These are phyloP conservation scores for Colletotrichum sansevieriae DNA, from an alignment of 2,329 filamentous ascomycete species.

Conservation along the genomic window DNA sequence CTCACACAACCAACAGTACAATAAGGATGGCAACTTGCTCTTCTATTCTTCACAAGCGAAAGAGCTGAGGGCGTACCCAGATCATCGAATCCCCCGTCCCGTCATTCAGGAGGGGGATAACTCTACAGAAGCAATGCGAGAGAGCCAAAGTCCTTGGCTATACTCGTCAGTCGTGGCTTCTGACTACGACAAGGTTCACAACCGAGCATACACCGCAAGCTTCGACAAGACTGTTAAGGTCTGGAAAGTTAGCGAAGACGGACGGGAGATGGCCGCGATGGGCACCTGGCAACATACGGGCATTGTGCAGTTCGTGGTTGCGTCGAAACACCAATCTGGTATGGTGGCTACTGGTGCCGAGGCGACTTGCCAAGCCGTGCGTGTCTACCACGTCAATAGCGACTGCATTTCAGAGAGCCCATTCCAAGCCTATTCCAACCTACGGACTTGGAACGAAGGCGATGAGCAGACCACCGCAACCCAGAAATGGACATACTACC, in stretches of 20 bases:
- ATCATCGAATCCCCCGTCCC: slow-evolving; percentile 70
- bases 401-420: slow-evolving; percentile 53
- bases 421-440: slow-evolving; percentile 58
- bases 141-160: slow-evolving; percentile 72
- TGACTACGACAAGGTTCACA: slow-evolving; percentile 62
- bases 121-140: slow-evolving; percentile 67
- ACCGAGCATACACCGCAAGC: slow-evolving; percentile 69
- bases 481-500: slow-evolving; percentile 71
- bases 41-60: slow-evolving; percentile 63
- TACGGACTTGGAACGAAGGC: slow-evolving; percentile 44
- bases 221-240: slow-evolving; percentile 73
- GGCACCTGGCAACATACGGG: slow-evolving; percentile 69
- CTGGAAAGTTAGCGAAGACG: slow-evolving; percentile 61
- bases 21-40: slow-evolving; percentile 72
- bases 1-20: slow-evolving; percentile 74
- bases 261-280: slow-evolving; percentile 57
- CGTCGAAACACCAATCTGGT: slow-evolving; percentile 61
- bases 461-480: slow-evolving; percentile 50
- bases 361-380: slow-evolving; percentile 64
- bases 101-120: slow-evolving; percentile 67
- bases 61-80: slow-evolving; percentile 63
- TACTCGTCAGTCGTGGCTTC: slow-evolving; percentile 75
- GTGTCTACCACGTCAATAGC: slow-evolving; percentile 65
- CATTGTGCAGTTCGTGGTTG: slow-evolving; percentile 73
- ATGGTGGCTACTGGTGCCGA: slow-evolving; percentile 72